Base-by-base conservation (phyloP, 768 basidiomycete species). In the Phylloporus sp. region DNA sequence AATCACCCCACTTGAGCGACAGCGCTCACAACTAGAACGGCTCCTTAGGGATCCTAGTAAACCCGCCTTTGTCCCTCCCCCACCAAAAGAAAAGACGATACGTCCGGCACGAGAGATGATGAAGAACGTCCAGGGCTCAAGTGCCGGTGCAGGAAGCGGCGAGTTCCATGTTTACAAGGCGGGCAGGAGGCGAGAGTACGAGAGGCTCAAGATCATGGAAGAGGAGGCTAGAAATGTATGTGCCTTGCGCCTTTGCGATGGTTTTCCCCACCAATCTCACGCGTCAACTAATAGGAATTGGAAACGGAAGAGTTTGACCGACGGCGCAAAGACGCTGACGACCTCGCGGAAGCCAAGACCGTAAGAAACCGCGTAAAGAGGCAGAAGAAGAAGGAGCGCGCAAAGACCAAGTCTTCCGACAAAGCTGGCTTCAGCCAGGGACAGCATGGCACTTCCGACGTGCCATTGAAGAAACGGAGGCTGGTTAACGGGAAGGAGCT, bases 91-190 rank as follows among this genome's bases (percentile, higher is more conserved):
- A 52, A 93, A 90, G 71, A 75, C 74, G 0, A 73, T 97, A 24
- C 74, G 92, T 17, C 74, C 93, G 1, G 75, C 94, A 9, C 76
- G 90, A 39, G 96, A 92, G 65, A 92, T 92, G 90, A 97, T 99
- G 90, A 97, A 96, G 77, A 98, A 98, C 58, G 95, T 99, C 7
- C 94, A 97, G 67, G 96, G 96, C 1, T 94, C 90, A 14, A 91
- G 90, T 66, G 93, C 96, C 7, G 96, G 95, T 36, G 96, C 96
- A 15, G 96, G 96, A 41, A 91, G 89, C 46, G 95, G 95, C 34
- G 94, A 95, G 67, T 97, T 98, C 62, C 96, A 99, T 63, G 96
- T 99, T 0, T 99, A 98, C 73, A 98, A 98, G 63, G 94, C 95
- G 15, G 83, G 85, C 54, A 72, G 96, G 52, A 77, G 95, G 61